Conservation (phyloP, 495 filamentous ascomycete genomes). For the Saxispiralis lemnorum region DNA sequence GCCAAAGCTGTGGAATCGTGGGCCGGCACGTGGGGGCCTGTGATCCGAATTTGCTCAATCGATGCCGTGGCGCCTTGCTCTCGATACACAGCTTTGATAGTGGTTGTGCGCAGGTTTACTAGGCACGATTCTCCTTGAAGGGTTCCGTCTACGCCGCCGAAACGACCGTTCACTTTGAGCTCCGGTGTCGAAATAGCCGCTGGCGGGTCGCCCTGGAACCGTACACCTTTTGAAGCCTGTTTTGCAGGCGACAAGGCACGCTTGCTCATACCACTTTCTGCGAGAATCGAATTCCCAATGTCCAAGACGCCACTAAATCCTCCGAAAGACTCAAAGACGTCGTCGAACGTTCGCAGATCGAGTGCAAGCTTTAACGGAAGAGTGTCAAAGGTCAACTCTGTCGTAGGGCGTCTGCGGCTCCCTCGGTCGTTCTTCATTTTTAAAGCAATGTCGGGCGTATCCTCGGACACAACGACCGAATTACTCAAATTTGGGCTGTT, state of each 20-base stretch:
- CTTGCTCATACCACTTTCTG: slow-evolving; percentile 38
- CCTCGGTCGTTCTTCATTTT: not conserved
- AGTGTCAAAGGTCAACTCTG: slow-evolving; percentile 51
- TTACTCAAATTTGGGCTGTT: slow-evolving; percentile 47
- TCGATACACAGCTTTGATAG: slow-evolving; percentile 60
- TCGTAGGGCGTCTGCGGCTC: not conserved
- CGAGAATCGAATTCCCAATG: slow-evolving; percentile 66
- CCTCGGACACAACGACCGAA: slow-evolving; percentile 29
- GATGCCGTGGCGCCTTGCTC: slow-evolving; percentile 42
- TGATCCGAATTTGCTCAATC: slow-evolving; percentile 56
- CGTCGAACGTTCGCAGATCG: slow-evolving; percentile 68
- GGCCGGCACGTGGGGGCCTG: slow-evolving; percentile 45
- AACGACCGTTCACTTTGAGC: slow-evolving; percentile 50
- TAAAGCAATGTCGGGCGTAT: slow-evolving; percentile 11
- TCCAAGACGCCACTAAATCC: slow-evolving; percentile 85
- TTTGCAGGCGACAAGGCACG: slow-evolving; percentile 21
- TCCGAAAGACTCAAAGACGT: slow-evolving; percentile 73
- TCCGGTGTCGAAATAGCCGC: slow-evolving; percentile 18
- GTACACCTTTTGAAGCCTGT: slow-evolving; percentile 41
- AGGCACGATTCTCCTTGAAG: slow-evolving; percentile 60
- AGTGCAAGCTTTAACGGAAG: slow-evolving; percentile 60
- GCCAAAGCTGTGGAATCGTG: slow-evolving; percentile 34
- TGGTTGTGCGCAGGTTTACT: slow-evolving; percentile 54
- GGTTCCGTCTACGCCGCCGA: slow-evolving; percentile 58
- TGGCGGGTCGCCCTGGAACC: slow-evolving; percentile 42